These are phyloP conservation scores for Ganoderma sinense DNA, from an alignment of 1,284 basidiomycete species.

Conservation along the genomic window DNA sequence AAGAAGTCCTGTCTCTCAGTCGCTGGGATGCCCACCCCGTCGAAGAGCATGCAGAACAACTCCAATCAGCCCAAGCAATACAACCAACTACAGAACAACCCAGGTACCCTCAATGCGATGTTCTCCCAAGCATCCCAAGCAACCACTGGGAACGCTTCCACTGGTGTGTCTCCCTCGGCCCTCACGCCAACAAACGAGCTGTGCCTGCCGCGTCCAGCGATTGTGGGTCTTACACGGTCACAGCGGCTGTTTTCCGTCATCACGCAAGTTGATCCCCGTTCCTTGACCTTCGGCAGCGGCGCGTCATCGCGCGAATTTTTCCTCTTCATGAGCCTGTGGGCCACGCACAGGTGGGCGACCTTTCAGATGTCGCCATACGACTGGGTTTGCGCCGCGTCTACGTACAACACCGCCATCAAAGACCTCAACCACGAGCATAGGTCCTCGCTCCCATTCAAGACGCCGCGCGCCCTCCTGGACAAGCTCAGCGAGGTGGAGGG, in stretches of 20 bases:
- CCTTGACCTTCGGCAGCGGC: too few relatives aligned
- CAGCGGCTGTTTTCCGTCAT: neutral
- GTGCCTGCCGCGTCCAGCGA: too few relatives aligned
- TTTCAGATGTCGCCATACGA: neutral
- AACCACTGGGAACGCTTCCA: too few relatives aligned
- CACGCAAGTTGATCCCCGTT: neutral
- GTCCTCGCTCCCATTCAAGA: too few relatives aligned
- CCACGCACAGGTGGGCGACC: constrained; percentile 12
- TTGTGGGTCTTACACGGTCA: neutral
- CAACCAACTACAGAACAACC: neutral
- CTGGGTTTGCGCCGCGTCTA: too few relatives aligned
- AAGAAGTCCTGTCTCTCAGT: neutral
- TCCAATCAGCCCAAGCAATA: neutral
- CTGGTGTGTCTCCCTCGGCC: too few relatives aligned
- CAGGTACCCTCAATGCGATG: neutral
- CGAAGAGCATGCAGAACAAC: neutral
- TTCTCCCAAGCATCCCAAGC: neutral
- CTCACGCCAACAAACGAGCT: too few relatives aligned
- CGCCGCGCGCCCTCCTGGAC: too few relatives aligned
- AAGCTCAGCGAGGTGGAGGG: too few relatives aligned
- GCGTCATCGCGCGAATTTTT: neutral
- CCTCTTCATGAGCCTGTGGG: too few relatives aligned
- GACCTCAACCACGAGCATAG: too few relatives aligned
- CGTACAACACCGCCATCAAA: too few relatives aligned
- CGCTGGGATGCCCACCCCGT: neutral